Evolutionary conservation across 2,329 filamentous ascomycete species (phyloP).

Genomic region (Xylaria sp.): DNA sequence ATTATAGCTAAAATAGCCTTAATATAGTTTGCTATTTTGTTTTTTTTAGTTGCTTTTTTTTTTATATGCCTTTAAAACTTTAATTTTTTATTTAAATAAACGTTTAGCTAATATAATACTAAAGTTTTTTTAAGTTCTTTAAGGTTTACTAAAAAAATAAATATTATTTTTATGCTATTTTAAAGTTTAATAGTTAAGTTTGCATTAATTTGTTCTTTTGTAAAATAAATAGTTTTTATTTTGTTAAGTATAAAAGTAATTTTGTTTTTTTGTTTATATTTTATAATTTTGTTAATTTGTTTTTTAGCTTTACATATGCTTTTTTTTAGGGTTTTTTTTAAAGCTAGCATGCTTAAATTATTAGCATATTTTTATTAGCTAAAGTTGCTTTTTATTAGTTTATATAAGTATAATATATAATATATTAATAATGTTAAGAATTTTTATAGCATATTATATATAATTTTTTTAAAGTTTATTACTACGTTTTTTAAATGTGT

Average conservation of each 20-base stretch:
- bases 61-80: conserved; percentile 9
- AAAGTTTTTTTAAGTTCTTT: conserved; percentile 1
- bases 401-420: conserved; percentile 30
- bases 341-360: conserved; percentile 6
- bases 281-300: conserved; percentile 11
- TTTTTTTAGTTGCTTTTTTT: neutral
- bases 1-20: too few species aligned
- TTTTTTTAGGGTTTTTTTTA: conserved; percentile 23
- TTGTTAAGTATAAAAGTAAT: conserved; percentile 11
- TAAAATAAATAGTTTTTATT: conserved; percentile 26
- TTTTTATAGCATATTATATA: conserved; percentile 18
- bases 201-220: neutral
- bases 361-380: conserved; percentile 11
- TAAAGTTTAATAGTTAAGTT: conserved; percentile 10
- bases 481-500: conserved; percentile 17
- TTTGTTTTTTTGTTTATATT: conserved; percentile 17
- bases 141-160: conserved; percentile 1
- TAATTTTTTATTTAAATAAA: conserved; percentile 18
- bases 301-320: conserved; percentile 8
- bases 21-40: too few species aligned
- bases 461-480: conserved; percentile 12
- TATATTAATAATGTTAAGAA: conserved; percentile 20
- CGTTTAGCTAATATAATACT: neutral
- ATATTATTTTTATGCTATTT: conserved; percentile 6
- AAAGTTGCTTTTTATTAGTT: conserved; percentile 10